Conservation (phyloP, 2,329 filamentous ascomycete species). For the Epichloe amarillans region DNA sequence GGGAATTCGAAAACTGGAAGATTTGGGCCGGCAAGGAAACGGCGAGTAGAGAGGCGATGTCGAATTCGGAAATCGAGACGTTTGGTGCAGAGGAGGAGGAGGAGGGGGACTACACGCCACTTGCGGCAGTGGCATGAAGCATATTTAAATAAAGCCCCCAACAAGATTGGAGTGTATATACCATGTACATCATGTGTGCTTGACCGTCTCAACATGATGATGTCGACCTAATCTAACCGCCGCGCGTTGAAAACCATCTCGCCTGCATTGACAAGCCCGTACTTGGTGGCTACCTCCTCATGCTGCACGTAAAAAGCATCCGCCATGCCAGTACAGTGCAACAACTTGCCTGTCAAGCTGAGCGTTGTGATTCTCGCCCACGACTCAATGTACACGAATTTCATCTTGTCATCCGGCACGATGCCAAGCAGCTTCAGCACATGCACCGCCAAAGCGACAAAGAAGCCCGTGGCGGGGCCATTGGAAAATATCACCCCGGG, state of each 20-base stretch:
- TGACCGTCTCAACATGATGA: neutral
- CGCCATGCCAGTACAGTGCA: constrained; percentile 50
- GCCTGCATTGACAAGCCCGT: constrained; percentile 24
- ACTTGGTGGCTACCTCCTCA: constrained; percentile 41
- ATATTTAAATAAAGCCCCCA: neutral
- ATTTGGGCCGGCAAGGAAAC: constrained; percentile 50
- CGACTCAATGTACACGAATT: constrained; percentile 78
- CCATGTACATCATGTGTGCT: constrained; percentile 11
- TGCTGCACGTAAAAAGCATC: constrained; percentile 78
- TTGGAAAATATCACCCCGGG: constrained; percentile 76
- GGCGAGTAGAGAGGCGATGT: constrained; percentile 25
- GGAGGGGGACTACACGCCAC: constrained; percentile 9
- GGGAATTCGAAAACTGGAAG: constrained; percentile 75
- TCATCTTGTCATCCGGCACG: constrained; percentile 42
- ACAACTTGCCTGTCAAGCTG: constrained; percentile 71
- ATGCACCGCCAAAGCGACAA: constrained; percentile 45
- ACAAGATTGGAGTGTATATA: constrained; percentile 8
- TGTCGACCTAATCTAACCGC: constrained; percentile 12
- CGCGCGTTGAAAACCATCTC: constrained; percentile 27
- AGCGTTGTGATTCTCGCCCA: constrained; percentile 76
- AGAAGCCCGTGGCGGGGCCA: constrained; percentile 76
- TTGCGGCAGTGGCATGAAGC: constrained; percentile 7
- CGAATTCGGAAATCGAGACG: constrained; percentile 28
- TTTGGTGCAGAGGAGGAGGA: constrained; percentile 25
- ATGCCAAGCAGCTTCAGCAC: constrained; percentile 31